Evolutionary conservation across 306 rosid species (phyloP).

Genomic region (Castanospermum australe): DNA sequence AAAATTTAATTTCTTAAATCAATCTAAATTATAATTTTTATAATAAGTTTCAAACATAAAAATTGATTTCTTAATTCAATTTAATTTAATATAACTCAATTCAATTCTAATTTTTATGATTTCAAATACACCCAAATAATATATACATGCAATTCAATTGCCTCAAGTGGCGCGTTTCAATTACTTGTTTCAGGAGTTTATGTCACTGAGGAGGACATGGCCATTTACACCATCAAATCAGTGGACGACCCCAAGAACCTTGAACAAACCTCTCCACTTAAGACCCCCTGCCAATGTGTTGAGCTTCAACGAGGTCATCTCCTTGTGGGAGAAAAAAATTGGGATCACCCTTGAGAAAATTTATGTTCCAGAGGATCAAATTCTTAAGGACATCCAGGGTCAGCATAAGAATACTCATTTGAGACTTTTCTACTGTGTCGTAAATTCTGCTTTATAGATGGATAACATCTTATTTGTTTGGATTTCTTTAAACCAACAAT

Average conservation of each 20-base stretch:
- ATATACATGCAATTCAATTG: too few relatives aligned
- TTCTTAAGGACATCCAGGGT: conserved; percentile 32
- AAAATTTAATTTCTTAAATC: too few relatives aligned
- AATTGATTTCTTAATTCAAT: too few relatives aligned
- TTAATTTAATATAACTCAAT: too few relatives aligned
- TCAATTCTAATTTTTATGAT: too few relatives aligned
- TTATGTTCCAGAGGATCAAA: conserved; percentile 26
- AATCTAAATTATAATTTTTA: too few relatives aligned
- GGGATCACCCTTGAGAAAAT: conserved; percentile 8
- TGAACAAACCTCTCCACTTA: conserved; percentile 17
- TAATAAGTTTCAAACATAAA: too few relatives aligned
- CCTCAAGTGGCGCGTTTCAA: neutral
- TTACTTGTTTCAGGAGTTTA: neutral
- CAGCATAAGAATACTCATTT: neutral
- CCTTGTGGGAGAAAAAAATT: conserved; percentile 40
- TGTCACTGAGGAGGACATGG: conserved; percentile 16
- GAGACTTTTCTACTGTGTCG: too few relatives aligned
- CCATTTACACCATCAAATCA: conserved; percentile 16
- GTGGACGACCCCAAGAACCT: conserved; percentile 38
- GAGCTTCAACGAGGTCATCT: conserved; percentile 23
- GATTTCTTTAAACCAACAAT: neutral
- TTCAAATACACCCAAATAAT: too few relatives aligned
- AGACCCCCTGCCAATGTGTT: conserved; percentile 25
- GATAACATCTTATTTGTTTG: neutral
- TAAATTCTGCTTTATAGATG: neutral